Evolutionary conservation across 257 asterid genomes (phyloP).

Genomic region (Solanum sitiens): DNA sequence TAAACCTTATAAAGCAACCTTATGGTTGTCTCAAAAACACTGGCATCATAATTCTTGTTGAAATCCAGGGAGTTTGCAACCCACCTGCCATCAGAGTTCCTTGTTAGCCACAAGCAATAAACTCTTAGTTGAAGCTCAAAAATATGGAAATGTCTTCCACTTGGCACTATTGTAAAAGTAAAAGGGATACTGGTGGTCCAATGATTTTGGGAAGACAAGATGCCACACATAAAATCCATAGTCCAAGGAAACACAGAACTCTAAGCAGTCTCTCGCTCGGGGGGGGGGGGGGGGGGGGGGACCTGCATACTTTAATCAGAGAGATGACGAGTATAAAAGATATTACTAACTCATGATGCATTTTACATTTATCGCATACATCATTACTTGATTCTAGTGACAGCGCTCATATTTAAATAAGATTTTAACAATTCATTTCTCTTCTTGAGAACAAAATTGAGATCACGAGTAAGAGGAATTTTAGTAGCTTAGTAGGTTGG

Average conservation of each 20-base stretch:
- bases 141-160: background rate
- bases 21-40: conserved; percentile 99
- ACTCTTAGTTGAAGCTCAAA: background rate
- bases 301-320: background rate
- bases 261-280: background rate
- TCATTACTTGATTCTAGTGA: background rate
- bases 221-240: background rate
- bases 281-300: background rate
- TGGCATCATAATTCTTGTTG: conserved; percentile 92
- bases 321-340: background rate
- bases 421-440: background rate
- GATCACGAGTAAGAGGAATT: background rate
- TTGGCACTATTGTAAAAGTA: background rate
- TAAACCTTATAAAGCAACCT: conserved; percentile 97
- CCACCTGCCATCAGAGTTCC: conserved; percentile 70
- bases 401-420: background rate
- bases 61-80: conserved; percentile 84
- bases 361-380: background rate
- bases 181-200: background rate
- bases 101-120: conserved; percentile 6
- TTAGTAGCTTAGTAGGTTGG: background rate
- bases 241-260: background rate
- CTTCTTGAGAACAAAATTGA: background rate
- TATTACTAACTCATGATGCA: background rate
- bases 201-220: background rate